A percentile compares a stretch with the other conserved stretches of the same genome.
phyloP scores from a whole-genome alignment of 495 filamentous ascomycete species.

The Penicillium maclennaniae region DNA sequence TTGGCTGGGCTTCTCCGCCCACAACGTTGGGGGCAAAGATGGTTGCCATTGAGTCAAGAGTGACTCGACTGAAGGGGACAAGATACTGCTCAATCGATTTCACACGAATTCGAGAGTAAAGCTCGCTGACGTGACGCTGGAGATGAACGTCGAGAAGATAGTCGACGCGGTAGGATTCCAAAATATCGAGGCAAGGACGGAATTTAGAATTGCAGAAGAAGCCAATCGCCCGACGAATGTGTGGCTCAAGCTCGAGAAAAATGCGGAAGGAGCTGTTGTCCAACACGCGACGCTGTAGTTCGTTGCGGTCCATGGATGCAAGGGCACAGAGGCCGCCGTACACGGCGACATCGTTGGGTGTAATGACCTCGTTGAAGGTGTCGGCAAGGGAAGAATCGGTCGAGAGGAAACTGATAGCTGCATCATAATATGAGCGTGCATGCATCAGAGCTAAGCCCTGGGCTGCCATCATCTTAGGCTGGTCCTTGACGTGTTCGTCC shows the following conservation, averaged over 20 bases:
- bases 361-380: constrained; percentile 68
- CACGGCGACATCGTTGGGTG: constrained; percentile 82
- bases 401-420: constrained; percentile 67
- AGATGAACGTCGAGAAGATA: constrained; percentile 89
- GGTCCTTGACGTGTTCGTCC: constrained; percentile 60
- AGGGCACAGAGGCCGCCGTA: constrained; percentile 91
- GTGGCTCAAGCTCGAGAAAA: constrained; percentile 89
- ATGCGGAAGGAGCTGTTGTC: constrained; percentile 75
- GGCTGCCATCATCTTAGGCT: constrained; percentile 63
- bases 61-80: constrained; percentile 73
- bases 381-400: constrained; percentile 50
- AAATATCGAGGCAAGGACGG: constrained; percentile 71
- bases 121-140: constrained; percentile 62
- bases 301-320: constrained; percentile 76
- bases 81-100: constrained; percentile 94
- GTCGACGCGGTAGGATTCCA: constrained; percentile 77
- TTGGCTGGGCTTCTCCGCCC: constrained; percentile 33
- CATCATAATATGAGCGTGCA: constrained; percentile 60
- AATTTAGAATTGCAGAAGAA: constrained; percentile 89
- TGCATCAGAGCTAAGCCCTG: constrained; percentile 70
- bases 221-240: constrained; percentile 83
- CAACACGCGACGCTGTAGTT: constrained; percentile 71
- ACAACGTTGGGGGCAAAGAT: constrained; percentile 52
- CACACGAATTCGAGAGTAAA: constrained; percentile 71
- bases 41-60: constrained; percentile 62